Conservation (phyloP, 2,329 filamentous ascomycete genomes). For the Elsinoe arachidis region DNA sequence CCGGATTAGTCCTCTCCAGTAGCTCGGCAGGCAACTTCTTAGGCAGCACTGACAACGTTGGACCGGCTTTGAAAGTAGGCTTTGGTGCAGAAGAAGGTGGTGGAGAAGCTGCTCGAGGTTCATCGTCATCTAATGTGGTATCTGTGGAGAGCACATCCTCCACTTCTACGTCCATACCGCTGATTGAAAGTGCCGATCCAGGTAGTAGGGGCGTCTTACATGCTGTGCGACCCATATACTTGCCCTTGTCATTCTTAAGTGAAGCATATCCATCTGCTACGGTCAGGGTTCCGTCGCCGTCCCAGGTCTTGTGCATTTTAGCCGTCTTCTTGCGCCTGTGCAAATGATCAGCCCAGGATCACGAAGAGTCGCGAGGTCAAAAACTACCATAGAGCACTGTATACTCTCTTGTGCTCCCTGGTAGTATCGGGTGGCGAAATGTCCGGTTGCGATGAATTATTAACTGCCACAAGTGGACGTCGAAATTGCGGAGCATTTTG, state of each 20-base stretch:
- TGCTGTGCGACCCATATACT: constrained; percentile 51
- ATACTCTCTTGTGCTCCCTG: background rate
- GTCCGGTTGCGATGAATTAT: background rate
- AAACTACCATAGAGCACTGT: constrained; percentile 4
- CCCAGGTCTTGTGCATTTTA: constrained; percentile 72
- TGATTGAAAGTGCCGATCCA: constrained; percentile 53
- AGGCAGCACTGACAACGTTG: constrained; percentile 1
- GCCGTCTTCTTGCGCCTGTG: constrained; percentile 54
- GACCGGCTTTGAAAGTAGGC: constrained; percentile 1
- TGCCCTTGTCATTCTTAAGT: constrained; percentile 55
- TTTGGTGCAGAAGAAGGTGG: constrained; percentile 3
- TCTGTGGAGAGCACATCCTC: constrained; percentile 49
- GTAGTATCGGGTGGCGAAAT: background rate
- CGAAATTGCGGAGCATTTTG: background rate
- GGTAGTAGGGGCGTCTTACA: constrained; percentile 49
- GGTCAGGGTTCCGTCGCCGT: constrained; percentile 59
- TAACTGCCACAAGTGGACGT: constrained; percentile 5
- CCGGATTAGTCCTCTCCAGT: constrained; percentile 25
- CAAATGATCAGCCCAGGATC: background rate
- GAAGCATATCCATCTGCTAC: constrained; percentile 49
- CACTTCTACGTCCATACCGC: constrained; percentile 61
- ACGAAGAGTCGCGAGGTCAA: background rate
- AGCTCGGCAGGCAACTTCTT: constrained; percentile 22
- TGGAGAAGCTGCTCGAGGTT: constrained; percentile 15
- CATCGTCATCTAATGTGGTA: constrained; percentile 47